Conservation (phyloP, 441 rosid species). For the Lepidium campestre region DNA sequence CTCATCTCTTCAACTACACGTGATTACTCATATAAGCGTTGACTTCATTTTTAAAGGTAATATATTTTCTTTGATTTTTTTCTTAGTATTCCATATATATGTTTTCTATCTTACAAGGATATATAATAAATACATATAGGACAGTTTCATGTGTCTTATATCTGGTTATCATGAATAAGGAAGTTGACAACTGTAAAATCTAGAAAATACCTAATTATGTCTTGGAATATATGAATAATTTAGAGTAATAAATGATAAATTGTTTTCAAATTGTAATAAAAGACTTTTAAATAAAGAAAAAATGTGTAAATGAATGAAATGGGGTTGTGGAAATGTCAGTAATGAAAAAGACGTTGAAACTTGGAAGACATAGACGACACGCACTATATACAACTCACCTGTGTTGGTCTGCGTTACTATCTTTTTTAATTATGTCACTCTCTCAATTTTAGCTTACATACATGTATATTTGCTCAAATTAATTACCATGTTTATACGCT, state of each 20-base stretch:
- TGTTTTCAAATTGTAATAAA: no score
- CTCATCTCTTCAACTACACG: slow-evolving; percentile 20
- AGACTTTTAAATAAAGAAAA: no score
- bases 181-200: no score
- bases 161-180: no score
- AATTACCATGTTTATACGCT: no score
- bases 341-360: slow-evolving; percentile 19
- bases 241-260: no score
- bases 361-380: slow-evolving; percentile 28
- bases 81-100: not conserved
- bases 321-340: slow-evolving; percentile 15
- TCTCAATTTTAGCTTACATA: not conserved
- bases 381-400: slow-evolving; percentile 26
- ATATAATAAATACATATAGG: not conserved
- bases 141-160: not conserved
- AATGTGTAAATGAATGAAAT: not conserved
- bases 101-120: not conserved
- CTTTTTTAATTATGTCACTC: slow-evolving; percentile 1
- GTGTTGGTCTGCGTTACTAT: slow-evolving; percentile 33
- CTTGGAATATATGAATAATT: no score
- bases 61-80: not conserved
- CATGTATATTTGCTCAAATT: no score
- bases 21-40: slow-evolving; percentile 16
- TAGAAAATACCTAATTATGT: no score
- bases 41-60: slow-evolving; percentile 4